phyloP scores from a whole-genome alignment of 2,329 filamentous ascomycete species.

The Zymoseptoria pseudotritici region DNA sequence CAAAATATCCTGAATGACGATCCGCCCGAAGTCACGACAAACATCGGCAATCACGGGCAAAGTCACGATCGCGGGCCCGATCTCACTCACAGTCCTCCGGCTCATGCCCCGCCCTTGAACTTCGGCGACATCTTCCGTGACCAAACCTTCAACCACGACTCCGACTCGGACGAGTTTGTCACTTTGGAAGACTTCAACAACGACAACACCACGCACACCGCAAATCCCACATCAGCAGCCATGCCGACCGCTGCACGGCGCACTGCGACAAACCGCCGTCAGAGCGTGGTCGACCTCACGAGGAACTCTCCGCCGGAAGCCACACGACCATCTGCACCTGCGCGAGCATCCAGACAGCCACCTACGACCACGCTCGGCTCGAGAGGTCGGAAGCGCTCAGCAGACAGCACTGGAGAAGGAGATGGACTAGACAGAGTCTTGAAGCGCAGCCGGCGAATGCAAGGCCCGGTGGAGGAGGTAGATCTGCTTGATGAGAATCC shows the following conservation, averaged over 20 bases:
- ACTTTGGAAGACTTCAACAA: conserved; percentile 12
- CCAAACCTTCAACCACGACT: background rate
- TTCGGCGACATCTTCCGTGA: background rate
- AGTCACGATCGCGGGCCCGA: background rate
- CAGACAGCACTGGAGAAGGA: conserved; percentile 3
- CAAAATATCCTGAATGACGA: background rate
- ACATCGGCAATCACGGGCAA: background rate
- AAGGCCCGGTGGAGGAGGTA: conserved; percentile 11
- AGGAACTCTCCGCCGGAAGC: background rate
- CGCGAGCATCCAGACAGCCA: background rate
- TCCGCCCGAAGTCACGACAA: background rate
- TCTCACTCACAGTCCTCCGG: background rate
- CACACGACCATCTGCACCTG: background rate
- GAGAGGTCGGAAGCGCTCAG: conserved; percentile 8
- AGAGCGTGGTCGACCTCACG: conserved; percentile 13
- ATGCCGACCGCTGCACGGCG: conserved; percentile 6
- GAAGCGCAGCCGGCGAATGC: conserved; percentile 8
- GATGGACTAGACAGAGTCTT: conserved; percentile 3
- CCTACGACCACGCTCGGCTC: background rate
- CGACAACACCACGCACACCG: conserved; percentile 1
- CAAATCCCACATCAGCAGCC: background rate
- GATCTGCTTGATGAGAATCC: conserved; percentile 15
- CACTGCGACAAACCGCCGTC: background rate
- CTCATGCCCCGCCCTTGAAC: background rate
- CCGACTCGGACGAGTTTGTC: conserved; percentile 12